Conservation (phyloP, 192 early-diverging fungal genomes). For the Podila epicladia region DNA sequence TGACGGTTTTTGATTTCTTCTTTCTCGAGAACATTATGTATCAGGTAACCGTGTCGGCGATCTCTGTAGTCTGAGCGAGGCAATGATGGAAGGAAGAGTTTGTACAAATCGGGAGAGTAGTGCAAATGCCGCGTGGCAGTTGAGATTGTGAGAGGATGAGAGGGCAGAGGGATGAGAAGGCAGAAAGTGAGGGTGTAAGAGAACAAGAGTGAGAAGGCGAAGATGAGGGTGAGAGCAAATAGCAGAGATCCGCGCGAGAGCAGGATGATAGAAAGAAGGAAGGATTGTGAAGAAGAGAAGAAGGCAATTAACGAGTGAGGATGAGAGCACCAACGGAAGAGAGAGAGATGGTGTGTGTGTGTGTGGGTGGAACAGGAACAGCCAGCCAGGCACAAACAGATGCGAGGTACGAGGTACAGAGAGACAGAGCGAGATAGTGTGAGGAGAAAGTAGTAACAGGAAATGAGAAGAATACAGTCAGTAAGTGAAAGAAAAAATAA, state of each 20-base stretch:
- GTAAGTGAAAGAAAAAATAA: background rate
- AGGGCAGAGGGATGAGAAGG: background rate
- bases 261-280: background rate
- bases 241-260: background rate
- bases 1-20: background rate
- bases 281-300: background rate
- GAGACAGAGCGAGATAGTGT: background rate
- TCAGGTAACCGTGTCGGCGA: background rate
- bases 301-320: background rate
- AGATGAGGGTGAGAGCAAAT: background rate
- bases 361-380: background rate
- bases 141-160: too few relatives aligned
- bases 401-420: background rate
- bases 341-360: background rate
- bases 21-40: constrained; percentile 1
- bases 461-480: background rate
- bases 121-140: background rate
- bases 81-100: background rate
- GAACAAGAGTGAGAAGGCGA: background rate
- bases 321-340: background rate
- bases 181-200: background rate
- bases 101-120: background rate
- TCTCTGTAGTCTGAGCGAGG: background rate
- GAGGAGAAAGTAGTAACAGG: background rate
- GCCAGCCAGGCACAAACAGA: background rate